Evolutionary conservation across 2,329 filamentous ascomycete species (phyloP).

Genomic region (Fusarium nisikadoi): DNA sequence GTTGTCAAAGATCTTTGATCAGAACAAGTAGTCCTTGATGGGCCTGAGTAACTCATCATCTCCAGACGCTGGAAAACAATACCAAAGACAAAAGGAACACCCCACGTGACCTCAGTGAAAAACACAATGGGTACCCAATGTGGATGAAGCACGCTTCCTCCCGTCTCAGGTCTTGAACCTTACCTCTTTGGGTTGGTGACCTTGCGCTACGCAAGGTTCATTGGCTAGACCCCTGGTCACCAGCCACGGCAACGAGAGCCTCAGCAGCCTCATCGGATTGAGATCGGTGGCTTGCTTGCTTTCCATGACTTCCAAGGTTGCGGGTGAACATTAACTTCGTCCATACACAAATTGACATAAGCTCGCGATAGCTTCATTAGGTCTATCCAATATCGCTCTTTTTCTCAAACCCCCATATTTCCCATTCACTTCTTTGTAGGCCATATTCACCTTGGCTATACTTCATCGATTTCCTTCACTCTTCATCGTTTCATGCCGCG

Average conservation of each 20-base stretch:
- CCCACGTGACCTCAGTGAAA: slow-evolving; percentile 15
- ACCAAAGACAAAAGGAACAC: not conserved
- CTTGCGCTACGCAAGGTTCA: not conserved
- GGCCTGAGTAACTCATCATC: not conserved
- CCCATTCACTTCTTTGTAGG: not conserved
- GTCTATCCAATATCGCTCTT: not conserved
- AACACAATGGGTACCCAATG: not conserved
- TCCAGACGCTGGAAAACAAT: not conserved
- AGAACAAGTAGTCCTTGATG: not conserved
- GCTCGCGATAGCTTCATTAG: slow-evolving; percentile 30
- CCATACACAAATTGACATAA: slow-evolving; percentile 24
- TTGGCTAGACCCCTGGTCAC: slow-evolving; percentile 25
- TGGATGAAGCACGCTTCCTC: slow-evolving; percentile 32
- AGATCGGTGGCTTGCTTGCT: slow-evolving; percentile 35
- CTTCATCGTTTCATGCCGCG: slow-evolving; percentile 37
- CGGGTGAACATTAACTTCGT: slow-evolving; percentile 23
- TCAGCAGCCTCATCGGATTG: slow-evolving; percentile 39
- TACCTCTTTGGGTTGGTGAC: slow-evolving; percentile 7
- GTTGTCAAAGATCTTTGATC: not conserved
- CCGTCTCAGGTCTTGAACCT: slow-evolving; percentile 9
- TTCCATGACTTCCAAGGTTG: slow-evolving; percentile 19
- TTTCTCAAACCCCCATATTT: not conserved
- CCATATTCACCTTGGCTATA: not conserved
- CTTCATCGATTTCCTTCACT: not conserved
- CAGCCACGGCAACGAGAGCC: slow-evolving; percentile 43